Evolutionary conservation across 2,329 filamentous ascomycete genomes (phyloP), one percentile per base, ranked within the genome.

Genomic region (Botrytis elliptica): DNA sequence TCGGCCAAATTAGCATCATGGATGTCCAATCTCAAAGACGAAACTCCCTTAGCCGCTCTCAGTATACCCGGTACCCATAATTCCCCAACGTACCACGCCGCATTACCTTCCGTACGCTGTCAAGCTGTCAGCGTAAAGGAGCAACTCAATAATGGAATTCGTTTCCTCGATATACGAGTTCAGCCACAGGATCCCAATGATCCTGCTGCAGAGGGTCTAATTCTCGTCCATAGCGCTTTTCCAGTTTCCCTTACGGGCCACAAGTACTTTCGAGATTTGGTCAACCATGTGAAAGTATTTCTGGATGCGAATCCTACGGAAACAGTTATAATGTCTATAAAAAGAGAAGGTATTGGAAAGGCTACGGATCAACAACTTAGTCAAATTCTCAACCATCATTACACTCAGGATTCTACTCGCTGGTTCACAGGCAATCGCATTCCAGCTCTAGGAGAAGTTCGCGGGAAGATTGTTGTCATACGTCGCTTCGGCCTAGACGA

Each of bases 11-110:
- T 95, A 68, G 81, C 89, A 75, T 84, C 86, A 71, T 97, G 96
- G 96, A 98, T 98, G 95, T 83, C 86, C 73, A 87, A 90, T 75
- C 86, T 98, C 60, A 85, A 87, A 75, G 89, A 95, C 79, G 87
- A 90, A 33, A 91, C 89, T 70, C 90, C 93, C 1, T 85, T 98
- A 7, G 92, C 93, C 1, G 88, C 91, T 4, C 89, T 99, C 68
- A 96, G 92, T 68, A 96, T 98, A 76, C 96, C 96, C 0, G 96
- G 96, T 76, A 98, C 96, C 0, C 96, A 99, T 85, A 98, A 99
- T 84, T 93, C 93, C 29, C 93, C 96, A 10, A 97, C 95, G 16
- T 92, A 89, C 84, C 88, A 97, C 85, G 88, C 89, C 67, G 95
- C 96, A 20, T 88, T 98, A 8, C 96, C 96, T 1, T 97, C 94